These are phyloP conservation scores for Fusarium decemcellulare DNA, from an alignment of 2,329 filamentous ascomycete genomes.

Conservation along the genomic window DNA sequence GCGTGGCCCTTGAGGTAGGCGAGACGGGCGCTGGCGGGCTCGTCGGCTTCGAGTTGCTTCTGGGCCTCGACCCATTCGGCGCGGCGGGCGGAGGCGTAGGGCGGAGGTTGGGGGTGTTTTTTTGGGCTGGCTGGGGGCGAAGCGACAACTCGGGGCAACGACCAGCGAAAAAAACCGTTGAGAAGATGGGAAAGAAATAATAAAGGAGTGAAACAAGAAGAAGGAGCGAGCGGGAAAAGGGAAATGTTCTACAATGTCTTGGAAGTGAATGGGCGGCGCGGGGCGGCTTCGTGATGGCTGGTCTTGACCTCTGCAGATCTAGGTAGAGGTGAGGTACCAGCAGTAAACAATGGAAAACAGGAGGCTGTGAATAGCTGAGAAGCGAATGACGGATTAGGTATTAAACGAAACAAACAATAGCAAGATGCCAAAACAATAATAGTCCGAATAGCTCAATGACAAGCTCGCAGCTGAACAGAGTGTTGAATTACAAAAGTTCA, in stretches of 20 bases:
- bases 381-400: conserved; percentile 8
- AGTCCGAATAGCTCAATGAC: background rate
- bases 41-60: conserved; percentile 66
- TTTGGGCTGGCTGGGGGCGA: conserved; percentile 19
- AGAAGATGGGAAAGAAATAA: conserved; percentile 6
- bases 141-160: conserved; percentile 9
- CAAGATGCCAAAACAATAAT: background rate
- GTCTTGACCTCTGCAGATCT: conserved; percentile 22
- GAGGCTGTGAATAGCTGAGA: conserved; percentile 1
- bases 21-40: conserved; percentile 69
- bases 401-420: background rate
- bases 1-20: conserved; percentile 73
- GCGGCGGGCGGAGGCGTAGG: conserved; percentile 31
- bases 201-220: conserved; percentile 30
- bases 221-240: conserved; percentile 34
- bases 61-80: conserved; percentile 71
- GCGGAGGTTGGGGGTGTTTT: conserved; percentile 23
- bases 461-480: conserved; percentile 6
- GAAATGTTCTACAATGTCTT: conserved; percentile 34
- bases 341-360: conserved; percentile 33
- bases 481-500: conserved; percentile 23
- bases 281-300: conserved; percentile 6
- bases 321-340: conserved; percentile 6
- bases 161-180: conserved; percentile 8
- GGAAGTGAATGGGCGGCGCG: background rate